Conservation (phyloP, 306 rosid species). For the Malus sylvestris region DNA sequence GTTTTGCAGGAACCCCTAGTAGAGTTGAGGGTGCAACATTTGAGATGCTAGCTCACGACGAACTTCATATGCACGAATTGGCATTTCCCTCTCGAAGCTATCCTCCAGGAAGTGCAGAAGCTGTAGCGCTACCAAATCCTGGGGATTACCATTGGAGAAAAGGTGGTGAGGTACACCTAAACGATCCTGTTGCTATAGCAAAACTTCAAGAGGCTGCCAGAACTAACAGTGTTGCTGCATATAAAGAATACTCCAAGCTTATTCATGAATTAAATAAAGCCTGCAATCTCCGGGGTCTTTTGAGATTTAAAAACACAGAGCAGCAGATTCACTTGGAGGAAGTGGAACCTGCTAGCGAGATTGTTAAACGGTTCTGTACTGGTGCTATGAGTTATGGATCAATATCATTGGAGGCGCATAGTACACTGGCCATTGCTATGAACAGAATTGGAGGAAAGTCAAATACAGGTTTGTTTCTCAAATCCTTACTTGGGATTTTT, state of each 20-base stretch:
- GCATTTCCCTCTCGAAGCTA: constrained; percentile 80
- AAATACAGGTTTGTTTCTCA: constrained; percentile 68
- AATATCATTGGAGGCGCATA: constrained; percentile 92
- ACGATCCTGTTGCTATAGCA: constrained; percentile 90
- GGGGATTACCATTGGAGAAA: constrained; percentile 99
- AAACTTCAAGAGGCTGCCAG: constrained; percentile 97
- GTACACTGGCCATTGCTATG: constrained; percentile 88
- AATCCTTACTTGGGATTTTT: neutral
- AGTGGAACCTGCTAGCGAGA: constrained; percentile 90
- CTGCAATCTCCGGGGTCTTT: constrained; percentile 86
- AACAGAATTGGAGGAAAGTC: constrained; percentile 95
- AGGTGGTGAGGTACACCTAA: constrained; percentile 95
- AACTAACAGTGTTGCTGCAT: constrained; percentile 79
- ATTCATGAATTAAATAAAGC: constrained; percentile 83
- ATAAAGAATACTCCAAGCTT: constrained; percentile 80
- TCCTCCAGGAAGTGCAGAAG: constrained; percentile 90
- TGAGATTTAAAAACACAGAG: constrained; percentile 63
- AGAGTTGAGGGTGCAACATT: constrained; percentile 98
- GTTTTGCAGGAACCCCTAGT: constrained; percentile 97
- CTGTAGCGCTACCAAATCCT: constrained; percentile 90
- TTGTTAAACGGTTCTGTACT: constrained; percentile 93
- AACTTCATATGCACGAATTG: constrained; percentile 69
- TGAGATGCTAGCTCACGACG: constrained; percentile 80
- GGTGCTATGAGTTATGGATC: constrained; percentile 99
- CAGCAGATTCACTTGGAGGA: constrained; percentile 67